These are phyloP conservation scores for Anthracocystis setariae DNA, from an alignment of 1,284 basidiomycete genomes.

Conservation along the genomic window DNA sequence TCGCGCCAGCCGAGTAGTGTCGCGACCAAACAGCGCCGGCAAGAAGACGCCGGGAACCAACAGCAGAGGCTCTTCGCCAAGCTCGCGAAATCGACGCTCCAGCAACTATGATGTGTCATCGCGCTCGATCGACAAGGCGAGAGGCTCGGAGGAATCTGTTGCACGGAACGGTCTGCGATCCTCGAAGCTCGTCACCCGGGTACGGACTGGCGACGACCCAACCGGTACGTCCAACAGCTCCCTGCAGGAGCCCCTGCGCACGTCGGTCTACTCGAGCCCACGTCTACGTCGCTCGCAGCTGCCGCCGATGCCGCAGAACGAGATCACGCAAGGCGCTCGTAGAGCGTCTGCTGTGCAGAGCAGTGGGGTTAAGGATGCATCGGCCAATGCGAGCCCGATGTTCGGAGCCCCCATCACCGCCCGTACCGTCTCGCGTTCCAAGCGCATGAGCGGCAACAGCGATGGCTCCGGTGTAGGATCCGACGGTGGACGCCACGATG, in stretches of 20 bases:
- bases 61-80: constrained; percentile 49
- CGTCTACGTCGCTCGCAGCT: constrained; percentile 49
- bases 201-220: constrained; percentile 24
- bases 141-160: constrained; percentile 18
- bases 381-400: constrained; percentile 20
- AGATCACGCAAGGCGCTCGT: constrained; percentile 34
- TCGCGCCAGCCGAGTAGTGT: constrained; percentile 41
- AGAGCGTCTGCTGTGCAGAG: constrained; percentile 21
- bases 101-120: constrained; percentile 42
- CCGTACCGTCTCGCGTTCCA: constrained; percentile 30
- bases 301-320: constrained; percentile 54
- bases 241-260: constrained; percentile 18
- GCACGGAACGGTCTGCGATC: constrained; percentile 34
- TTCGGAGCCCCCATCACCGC: constrained; percentile 15
- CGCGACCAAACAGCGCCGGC: constrained; percentile 51
- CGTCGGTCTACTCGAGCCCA: constrained; percentile 49
- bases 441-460: constrained; percentile 46
- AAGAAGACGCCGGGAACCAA: constrained; percentile 41
- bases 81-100: constrained; percentile 36
- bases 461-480: constrained; percentile 29
- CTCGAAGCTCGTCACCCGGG: constrained; percentile 36
- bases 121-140: constrained; percentile 36
- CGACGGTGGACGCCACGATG: constrained; percentile 24
- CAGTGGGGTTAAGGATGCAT: constrained; percentile 13
- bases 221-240: constrained; percentile 4